Base-by-base conservation (phyloP, 2,329 filamentous ascomycete species). In the Dothideomycetes sp. region DNA sequence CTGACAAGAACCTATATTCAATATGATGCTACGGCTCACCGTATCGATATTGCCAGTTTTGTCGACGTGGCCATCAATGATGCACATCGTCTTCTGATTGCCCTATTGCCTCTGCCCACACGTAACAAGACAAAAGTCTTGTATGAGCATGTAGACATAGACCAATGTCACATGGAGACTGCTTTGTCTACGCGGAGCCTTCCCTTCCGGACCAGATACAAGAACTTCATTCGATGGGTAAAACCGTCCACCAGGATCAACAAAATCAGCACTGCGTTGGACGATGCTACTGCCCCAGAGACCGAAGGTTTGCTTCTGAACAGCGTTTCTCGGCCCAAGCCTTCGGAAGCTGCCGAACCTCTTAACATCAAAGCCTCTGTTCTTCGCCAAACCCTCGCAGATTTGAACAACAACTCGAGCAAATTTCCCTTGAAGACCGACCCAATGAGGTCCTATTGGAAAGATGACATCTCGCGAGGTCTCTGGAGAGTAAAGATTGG, bases 31-130 rank as follows among this genome's bases (percentile, higher is more conserved):
- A 17, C 32, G 5, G 27, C 18, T 15, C 31, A 29, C 6, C 29
- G 41, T 30, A 31, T 47, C n/a, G 25, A 33, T 15, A 29, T 47
- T 20, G 28, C 42, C 3, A 41, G 39, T 13, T 47, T 47, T 22
- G 24, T 33, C 15, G 22, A 37, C 9, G 23, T 27, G 13, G 23
- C 12, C 15, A 30, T 43, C n/a, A 34, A 43, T 15, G 45, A 45
- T 33, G 45, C 43, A 15, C 24, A 31, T 22, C 45, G 45, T 10
- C 19, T 47, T 3, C 16, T 47, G 4, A 22, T 47, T 12, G 30
- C 38, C 29, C 24, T 43, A 12, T 25, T 33, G 10, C 17, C 24
- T 6, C 8, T 33, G 11, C 10, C 11, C 8, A 25, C n/a, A 3
- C 27, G 10, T 2, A 10, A 7, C 11, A 22, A 9, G 12, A 11